Evolutionary conservation across 139 green algal genomes (phyloP).

Genomic region (Spirogloea muscicola): DNA sequence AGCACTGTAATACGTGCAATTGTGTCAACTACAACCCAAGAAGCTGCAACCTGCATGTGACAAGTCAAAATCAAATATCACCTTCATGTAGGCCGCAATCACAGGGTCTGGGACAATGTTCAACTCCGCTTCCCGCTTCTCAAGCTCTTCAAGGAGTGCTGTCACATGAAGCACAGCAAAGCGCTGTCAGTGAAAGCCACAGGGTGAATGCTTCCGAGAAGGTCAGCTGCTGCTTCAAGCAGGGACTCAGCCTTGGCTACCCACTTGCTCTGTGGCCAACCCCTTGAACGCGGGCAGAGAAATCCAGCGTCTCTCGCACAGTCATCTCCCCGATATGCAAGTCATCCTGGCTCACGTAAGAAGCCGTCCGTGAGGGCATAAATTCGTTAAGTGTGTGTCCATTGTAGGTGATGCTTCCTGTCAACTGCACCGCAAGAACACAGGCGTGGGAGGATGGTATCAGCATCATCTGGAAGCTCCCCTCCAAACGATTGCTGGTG

Average conservation of each 20-base stretch:
- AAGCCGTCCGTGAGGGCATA: constrained; percentile 21
- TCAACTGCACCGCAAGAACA: too few relatives aligned
- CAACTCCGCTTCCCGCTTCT: constrained; percentile 18
- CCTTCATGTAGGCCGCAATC: constrained; percentile 39
- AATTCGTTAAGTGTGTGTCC: constrained; percentile 30
- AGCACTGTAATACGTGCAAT: too few relatives aligned
- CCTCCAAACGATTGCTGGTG: too few relatives aligned
- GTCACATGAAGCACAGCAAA: too few relatives aligned
- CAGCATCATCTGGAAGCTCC: too few relatives aligned
- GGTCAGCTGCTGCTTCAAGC: too few relatives aligned
- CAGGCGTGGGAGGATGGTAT: too few relatives aligned
- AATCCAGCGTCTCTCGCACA: constrained; percentile 45
- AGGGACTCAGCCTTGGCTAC: too few relatives aligned
- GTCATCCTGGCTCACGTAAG: constrained; percentile 44
- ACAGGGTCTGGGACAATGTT: constrained; percentile 19
- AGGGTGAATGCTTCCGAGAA: too few relatives aligned
- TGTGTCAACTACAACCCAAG: too few relatives aligned
- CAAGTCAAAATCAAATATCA: background rate
- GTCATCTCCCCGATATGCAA: constrained; percentile 46
- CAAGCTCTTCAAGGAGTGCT: constrained; percentile 34
- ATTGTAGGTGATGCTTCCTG: constrained; percentile 31
- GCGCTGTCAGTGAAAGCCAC: too few relatives aligned
- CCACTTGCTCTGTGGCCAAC: constrained; percentile 9
- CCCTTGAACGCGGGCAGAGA: constrained; percentile 32
- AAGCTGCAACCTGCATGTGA: too few relatives aligned